Evolutionary conservation across 2,329 filamentous ascomycete genomes (phyloP).

Genomic region (Tolypocladium tropicale): DNA sequence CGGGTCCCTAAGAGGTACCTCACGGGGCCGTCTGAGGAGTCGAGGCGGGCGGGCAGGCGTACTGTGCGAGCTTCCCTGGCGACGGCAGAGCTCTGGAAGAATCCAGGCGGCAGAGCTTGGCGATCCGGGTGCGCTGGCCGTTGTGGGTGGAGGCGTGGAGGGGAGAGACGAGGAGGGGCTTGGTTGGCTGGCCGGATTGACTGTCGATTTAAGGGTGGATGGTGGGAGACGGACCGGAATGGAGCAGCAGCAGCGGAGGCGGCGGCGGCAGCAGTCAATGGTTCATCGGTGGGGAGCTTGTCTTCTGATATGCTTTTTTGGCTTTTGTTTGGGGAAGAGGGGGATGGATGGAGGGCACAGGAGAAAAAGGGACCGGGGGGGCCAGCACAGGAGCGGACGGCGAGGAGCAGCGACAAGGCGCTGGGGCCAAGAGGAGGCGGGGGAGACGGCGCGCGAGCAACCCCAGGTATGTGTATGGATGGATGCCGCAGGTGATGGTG

Average conservation of each 20-base stretch:
- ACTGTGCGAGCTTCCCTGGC: slow-evolving; percentile 5
- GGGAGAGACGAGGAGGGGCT: neutral
- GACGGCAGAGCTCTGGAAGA: neutral
- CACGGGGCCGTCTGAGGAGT: slow-evolving; percentile 5
- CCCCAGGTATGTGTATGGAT: too few relatives aligned
- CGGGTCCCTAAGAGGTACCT: slow-evolving; percentile 1
- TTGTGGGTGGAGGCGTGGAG: neutral
- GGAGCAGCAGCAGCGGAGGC: neutral
- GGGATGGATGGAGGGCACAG: neutral
- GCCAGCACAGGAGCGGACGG: neutral
- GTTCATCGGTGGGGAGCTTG: slow-evolving; percentile 2
- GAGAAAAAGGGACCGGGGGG: neutral
- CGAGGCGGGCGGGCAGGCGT: slow-evolving; percentile 3
- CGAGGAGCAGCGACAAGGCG: neutral
- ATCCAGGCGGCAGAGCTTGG: neutral
- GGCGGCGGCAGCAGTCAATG: neutral
- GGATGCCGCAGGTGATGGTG: neutral
- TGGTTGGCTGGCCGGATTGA: neutral
- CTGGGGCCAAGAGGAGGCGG: neutral
- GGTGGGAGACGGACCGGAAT: neutral
- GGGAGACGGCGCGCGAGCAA: neutral
- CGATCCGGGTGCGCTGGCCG: neutral
- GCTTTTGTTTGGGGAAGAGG: neutral
- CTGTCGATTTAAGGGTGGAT: neutral
- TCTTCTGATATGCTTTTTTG: slow-evolving; percentile 2